Percentiles rank a stretch among this genome's conserved stretches.
These are phyloP conservation scores for Spathaspora passalidarum DNA, from an alignment of 805 yeast genomes.

Conservation along the genomic window DNA sequence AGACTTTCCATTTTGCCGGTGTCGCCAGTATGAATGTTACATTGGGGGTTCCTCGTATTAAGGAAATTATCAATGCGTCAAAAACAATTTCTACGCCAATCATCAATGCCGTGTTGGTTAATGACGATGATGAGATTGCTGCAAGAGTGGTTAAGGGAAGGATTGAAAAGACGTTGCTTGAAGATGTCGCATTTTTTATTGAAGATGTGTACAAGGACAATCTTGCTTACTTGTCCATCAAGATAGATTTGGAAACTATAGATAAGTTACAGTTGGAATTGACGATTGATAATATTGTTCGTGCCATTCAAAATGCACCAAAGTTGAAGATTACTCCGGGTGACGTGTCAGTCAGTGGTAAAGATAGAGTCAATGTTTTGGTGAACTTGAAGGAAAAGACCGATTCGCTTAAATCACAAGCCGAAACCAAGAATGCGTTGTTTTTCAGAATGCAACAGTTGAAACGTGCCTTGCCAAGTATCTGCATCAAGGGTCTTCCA, in stretches of 20 bases:
- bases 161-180: conserved; percentile 84
- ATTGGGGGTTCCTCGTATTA: conserved; percentile 98
- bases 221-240: conserved; percentile 74
- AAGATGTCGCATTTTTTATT: conserved; percentile 83
- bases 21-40: conserved; percentile 99
- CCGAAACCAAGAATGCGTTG: conserved; percentile 45
- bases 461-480: conserved; percentile 78
- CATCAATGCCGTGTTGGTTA: conserved; percentile 89
- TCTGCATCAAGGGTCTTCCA: conserved; percentile 90
- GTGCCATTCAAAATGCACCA: conserved; percentile 79
- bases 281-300: conserved; percentile 79
- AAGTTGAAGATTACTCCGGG: conserved; percentile 77
- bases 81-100: conserved; percentile 94
- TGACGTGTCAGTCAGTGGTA: conserved; percentile 68
- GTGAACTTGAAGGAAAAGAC: conserved; percentile 44
- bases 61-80: conserved; percentile 96
- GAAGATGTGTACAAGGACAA: conserved; percentile 90
- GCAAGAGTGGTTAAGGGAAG: conserved; percentile 98
- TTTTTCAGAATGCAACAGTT: conserved; percentile 88
- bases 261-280: conserved; percentile 88
- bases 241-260: conserved; percentile 78
- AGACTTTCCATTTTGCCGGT: conserved; percentile 97
- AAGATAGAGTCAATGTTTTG: conserved; percentile 62
- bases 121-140: conserved; percentile 92
- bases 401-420: conserved; percentile 30